Evolutionary conservation across 2,329 filamentous ascomycete species (phyloP).

Genomic region (Cordyceps javanica): DNA sequence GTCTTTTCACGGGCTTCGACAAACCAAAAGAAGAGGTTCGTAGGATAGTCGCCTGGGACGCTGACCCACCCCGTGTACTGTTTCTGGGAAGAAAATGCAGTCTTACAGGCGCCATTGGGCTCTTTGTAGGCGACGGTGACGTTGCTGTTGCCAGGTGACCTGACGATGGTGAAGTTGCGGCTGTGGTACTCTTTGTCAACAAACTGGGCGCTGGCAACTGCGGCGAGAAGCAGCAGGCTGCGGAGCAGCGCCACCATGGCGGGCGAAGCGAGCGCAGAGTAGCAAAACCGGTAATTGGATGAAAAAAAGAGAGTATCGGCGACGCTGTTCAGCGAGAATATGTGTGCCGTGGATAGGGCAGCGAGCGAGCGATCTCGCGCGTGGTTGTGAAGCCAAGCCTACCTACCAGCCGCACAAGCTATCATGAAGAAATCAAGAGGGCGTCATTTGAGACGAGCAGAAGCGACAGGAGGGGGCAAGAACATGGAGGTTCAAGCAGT

Average conservation of each 20-base stretch:
- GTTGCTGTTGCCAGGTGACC: conserved; percentile 55
- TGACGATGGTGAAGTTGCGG: conserved; percentile 47
- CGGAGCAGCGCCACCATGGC: conserved; percentile 3
- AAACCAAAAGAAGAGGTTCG: conserved; percentile 48
- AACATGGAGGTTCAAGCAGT: background rate
- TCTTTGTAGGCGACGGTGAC: conserved; percentile 64
- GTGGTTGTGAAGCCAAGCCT: background rate
- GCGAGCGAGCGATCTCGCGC: background rate
- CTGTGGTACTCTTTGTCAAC: conserved; percentile 23
- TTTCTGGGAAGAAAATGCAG: conserved; percentile 57
- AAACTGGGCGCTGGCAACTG: conserved; percentile 27
- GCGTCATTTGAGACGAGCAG: background rate
- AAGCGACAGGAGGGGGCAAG: background rate
- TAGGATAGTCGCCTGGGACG: conserved; percentile 48
- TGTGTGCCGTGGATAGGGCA: background rate
- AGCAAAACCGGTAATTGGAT: background rate
- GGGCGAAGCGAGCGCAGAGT: background rate
- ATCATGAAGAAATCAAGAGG: background rate
- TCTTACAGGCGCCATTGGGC: conserved; percentile 55
- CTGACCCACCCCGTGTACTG: conserved; percentile 67
- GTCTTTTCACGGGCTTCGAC: conserved; percentile 39
- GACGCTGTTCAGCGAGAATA: background rate
- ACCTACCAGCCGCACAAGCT: background rate
- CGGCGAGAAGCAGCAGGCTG: conserved; percentile 16
- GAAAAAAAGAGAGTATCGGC: background rate